Conservation (phyloP, 225 moss, liverwort and hornwort species). For the Pseudisothecium myosuroides region DNA sequence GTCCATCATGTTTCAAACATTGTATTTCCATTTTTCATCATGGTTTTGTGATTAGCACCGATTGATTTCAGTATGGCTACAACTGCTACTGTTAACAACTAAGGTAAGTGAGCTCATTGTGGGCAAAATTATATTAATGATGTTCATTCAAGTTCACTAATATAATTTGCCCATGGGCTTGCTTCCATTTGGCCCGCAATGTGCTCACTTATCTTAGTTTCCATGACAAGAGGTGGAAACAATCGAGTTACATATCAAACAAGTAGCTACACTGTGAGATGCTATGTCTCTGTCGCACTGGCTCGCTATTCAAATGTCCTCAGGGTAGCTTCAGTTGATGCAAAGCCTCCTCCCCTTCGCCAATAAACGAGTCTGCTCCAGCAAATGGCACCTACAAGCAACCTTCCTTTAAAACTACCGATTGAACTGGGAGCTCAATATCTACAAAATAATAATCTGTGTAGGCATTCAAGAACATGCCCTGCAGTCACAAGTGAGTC, state of each 20-base stretch:
- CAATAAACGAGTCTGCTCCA: neutral
- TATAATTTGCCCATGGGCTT: too few species aligned
- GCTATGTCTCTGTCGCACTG: neutral
- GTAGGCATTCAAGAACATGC: neutral
- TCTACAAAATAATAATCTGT: neutral
- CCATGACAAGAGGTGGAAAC: neutral
- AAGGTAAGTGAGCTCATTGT: neutral
- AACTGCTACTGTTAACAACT: neutral
- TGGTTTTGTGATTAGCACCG: neutral
- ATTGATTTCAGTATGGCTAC: neutral
- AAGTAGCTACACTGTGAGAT: neutral
- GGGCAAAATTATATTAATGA: too few species aligned
- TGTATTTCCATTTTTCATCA: neutral
- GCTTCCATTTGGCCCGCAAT: neutral
- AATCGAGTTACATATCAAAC: neutral
- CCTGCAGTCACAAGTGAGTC: neutral
- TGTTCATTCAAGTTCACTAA: neutral
- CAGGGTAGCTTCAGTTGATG: neutral
- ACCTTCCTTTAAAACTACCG: neutral
- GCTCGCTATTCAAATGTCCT: neutral
- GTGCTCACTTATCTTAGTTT: neutral
- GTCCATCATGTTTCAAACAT: neutral
- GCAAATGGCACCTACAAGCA: neutral
- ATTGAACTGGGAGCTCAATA: neutral
- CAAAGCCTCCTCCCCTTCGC: neutral